Evolutionary conservation across 2,329 filamentous ascomycete species (phyloP), one percentile per base, ranked within the genome.

Genomic region (Cladosporium sp.): DNA sequence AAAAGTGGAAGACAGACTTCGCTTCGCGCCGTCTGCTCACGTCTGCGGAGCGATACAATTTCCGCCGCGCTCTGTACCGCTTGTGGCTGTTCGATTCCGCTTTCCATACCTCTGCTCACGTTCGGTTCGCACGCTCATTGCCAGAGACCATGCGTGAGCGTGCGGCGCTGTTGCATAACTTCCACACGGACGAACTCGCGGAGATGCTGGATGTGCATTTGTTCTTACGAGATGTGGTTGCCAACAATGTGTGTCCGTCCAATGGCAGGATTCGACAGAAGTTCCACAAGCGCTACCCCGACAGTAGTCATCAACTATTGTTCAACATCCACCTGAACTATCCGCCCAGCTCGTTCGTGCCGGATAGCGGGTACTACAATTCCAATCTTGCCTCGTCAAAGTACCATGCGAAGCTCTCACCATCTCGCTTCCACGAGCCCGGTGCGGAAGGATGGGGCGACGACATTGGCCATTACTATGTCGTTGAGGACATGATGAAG

Each of bases 401-500:
- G 69, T 79, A 82, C 71, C 76, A 79, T 52, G 78, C 80, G 44
- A 81, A 82, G 68, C 83, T 82, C 67, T 79, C 78, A 5, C 77
- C 81, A 26, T 81, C 83, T 52, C 73, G 81, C 2, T 79, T 78
- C 67, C 82, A 85, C 66, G 83, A 86, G 33, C 73, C 46, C 78
- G 84, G 84, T 8, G 78, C 79, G n/a, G 85, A 88, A 74, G 86
- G 86, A 28, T 89, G 86, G 86, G 86, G 86, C 33, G 86, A 88
- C 69, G 86, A 88, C 64, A 85, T 88, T 59, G 79, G 81, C 16
- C 86, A 88, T 67, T 88, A 88, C 73, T 88, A 89, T 69, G 79
- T 88, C 6, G 82, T 89, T 4, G 85, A 89, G 69, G 86, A 88
- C 67, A 87, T 88, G 82, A 78, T 88, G 76, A 89, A 89, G 75